Percentiles rank a stretch among this genome's conserved stretches.
These are phyloP conservation scores for Zymoseptoria ardabiliae DNA, from an alignment of 2,329 filamentous ascomycete species.

Conservation along the genomic window DNA sequence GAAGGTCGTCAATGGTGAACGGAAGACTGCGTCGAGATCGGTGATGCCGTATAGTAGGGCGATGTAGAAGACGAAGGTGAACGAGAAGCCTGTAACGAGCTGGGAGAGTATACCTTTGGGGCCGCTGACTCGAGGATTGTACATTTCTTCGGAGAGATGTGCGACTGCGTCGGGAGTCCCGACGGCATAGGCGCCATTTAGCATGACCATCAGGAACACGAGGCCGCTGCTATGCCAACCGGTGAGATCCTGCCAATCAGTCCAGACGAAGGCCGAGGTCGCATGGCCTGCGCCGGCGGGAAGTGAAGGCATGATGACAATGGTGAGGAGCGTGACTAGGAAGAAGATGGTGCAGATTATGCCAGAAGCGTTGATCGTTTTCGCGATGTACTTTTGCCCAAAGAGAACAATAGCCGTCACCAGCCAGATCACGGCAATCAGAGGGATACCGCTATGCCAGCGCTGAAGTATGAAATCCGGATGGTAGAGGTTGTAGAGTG, in stretches of 20 bases:
- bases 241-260: constrained; percentile 36
- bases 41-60: constrained; percentile 49
- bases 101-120: constrained; percentile 49
- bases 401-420: constrained; percentile 45
- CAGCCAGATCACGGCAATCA: constrained; percentile 42
- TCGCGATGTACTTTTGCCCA: constrained; percentile 47
- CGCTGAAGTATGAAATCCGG: constrained; percentile 38
- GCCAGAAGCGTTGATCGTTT: constrained; percentile 46
- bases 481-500: constrained; percentile 45
- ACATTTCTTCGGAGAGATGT: constrained; percentile 60
- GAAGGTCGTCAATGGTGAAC: constrained; percentile 34
- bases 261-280: constrained; percentile 35
- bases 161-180: constrained; percentile 57
- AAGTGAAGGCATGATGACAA: constrained; percentile 46
- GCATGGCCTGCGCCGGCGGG: constrained; percentile 37
- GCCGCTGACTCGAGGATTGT: constrained; percentile 42
- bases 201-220: constrained; percentile 55
- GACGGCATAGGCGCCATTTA: constrained; percentile 59
- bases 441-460: constrained; percentile 47
- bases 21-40: constrained; percentile 49
- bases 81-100: constrained; percentile 45
- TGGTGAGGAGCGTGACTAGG: constrained; percentile 49
- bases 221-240: constrained; percentile 46
- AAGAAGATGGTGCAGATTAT: constrained; percentile 45
- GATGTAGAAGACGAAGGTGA: constrained; percentile 41